A percentile compares a stretch with the other conserved stretches of the same genome.
Evolutionary conservation across 495 filamentous ascomycete genomes (phyloP).

Genomic region (Tuber brumale): DNA sequence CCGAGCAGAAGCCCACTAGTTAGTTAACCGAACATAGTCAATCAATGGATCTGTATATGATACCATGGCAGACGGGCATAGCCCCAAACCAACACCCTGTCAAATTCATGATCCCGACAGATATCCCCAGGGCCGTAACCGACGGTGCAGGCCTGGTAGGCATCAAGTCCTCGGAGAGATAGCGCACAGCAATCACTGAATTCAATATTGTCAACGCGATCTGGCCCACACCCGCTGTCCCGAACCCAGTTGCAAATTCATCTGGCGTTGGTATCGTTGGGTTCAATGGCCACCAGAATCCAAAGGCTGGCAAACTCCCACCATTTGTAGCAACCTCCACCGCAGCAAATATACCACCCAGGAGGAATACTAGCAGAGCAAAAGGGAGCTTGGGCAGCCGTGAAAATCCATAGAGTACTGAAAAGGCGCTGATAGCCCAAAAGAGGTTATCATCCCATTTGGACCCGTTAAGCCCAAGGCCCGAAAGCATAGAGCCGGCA

Average conservation of each 20-base stretch:
- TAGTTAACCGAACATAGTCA: background rate
- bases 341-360: slow-evolving; percentile 53
- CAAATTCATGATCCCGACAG: slow-evolving; percentile 75
- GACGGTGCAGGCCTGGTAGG: slow-evolving; percentile 60
- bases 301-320: slow-evolving; percentile 47
- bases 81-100: slow-evolving; percentile 81
- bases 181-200: slow-evolving; percentile 76
- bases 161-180: slow-evolving; percentile 66
- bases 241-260: slow-evolving; percentile 48
- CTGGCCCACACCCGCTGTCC: slow-evolving; percentile 68
- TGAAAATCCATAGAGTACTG: slow-evolving; percentile 59
- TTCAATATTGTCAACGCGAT: slow-evolving; percentile 86
- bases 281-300: slow-evolving; percentile 47
- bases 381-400: slow-evolving; percentile 60
- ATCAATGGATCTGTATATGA: background rate
- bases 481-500: slow-evolving; percentile 58
- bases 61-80: slow-evolving; percentile 91
- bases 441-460: slow-evolving; percentile 63
- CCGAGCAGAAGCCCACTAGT: background rate
- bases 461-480: slow-evolving; percentile 52
- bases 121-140: slow-evolving; percentile 67
- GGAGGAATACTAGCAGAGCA: slow-evolving; percentile 61
- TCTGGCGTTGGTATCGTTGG: slow-evolving; percentile 22
- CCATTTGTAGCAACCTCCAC: slow-evolving; percentile 23
- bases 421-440: slow-evolving; percentile 64